phyloP scores from a whole-genome alignment of 192 early-diverging fungal genomes.

The Coemansia sp. region DNA sequence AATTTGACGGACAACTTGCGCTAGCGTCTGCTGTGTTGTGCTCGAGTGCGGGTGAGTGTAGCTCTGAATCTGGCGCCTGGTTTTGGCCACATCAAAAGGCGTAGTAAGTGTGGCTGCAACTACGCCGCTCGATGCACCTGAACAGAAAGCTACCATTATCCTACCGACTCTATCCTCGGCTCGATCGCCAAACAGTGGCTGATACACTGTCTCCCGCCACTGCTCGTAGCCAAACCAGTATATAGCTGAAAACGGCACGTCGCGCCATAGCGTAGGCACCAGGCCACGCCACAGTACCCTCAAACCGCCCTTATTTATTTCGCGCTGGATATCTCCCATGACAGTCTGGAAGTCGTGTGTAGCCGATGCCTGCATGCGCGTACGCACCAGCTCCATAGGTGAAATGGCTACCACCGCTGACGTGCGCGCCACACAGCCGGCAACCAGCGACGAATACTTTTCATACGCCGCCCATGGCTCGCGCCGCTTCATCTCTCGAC shows the following conservation, averaged over 20 bases:
- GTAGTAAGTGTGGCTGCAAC: constrained; percentile 87
- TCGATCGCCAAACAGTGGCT: constrained; percentile 21
- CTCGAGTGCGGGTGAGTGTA: constrained; percentile 23
- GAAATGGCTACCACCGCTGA: constrained; percentile 77
- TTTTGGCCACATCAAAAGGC: constrained; percentile 97
- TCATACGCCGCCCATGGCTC: constrained; percentile 35
- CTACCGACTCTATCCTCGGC: not conserved
- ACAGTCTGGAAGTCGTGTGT: constrained; percentile 62
- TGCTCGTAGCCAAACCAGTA: constrained; percentile 92
- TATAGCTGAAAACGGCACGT: constrained; percentile 94
- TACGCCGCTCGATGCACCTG: constrained; percentile 84
- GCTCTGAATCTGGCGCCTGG: constrained; percentile 73
- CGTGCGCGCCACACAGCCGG: constrained; percentile 79
- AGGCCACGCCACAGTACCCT: constrained; percentile 83
- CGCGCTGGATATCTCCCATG: constrained; percentile 58
- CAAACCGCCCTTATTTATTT: constrained; percentile 63
- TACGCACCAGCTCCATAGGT: constrained; percentile 88
- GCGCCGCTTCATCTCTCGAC: constrained; percentile 19
- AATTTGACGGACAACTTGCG: constrained; percentile 38
- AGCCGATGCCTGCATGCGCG: constrained; percentile 80
- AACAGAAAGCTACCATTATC: constrained; percentile 64
- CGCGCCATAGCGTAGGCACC: constrained; percentile 85
- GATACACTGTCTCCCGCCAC: constrained; percentile 58
- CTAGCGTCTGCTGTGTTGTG: constrained; percentile 17
- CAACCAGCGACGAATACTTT: constrained; percentile 66